phyloP scores from a whole-genome alignment of 164 flowering plant species.

The Saururus chinensis region DNA sequence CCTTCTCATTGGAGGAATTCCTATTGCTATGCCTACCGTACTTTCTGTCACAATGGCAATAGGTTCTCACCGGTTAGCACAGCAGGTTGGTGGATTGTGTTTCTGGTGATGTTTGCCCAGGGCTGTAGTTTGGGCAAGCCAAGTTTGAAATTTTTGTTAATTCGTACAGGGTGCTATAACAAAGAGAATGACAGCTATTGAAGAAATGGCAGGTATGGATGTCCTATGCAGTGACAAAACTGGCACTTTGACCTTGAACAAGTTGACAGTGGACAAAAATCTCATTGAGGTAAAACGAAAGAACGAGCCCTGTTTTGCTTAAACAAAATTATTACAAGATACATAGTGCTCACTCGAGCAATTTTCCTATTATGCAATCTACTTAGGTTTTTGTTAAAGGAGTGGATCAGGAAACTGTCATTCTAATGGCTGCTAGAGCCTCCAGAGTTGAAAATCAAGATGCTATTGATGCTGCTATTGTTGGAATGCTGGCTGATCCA shows the following conservation, averaged over 20 bases:
- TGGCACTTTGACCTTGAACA: constrained; percentile 82
- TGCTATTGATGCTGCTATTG: constrained; percentile 50
- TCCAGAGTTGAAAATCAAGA: constrained; percentile 48
- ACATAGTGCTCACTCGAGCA: neutral
- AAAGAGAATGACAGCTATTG: constrained; percentile 95
- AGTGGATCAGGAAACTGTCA: constrained; percentile 35
- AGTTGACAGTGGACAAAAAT: constrained; percentile 74
- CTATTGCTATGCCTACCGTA: constrained; percentile 78
- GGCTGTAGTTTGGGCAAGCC: neutral
- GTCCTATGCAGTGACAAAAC: constrained; percentile 94
- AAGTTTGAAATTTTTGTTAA: constrained; percentile 1
- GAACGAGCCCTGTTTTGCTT: neutral
- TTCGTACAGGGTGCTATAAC: constrained; percentile 79
- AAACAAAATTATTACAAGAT: too few relatives aligned
- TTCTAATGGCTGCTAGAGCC: constrained; percentile 51
- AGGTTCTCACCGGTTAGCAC: constrained; percentile 61
- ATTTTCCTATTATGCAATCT: neutral
- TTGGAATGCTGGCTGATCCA: constrained; percentile 55
- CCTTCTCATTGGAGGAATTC: constrained; percentile 65
- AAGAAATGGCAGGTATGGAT: constrained; percentile 98
- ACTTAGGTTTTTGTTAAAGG: constrained; percentile 52
- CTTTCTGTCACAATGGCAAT: constrained; percentile 73
- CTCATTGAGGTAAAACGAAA: constrained; percentile 62
- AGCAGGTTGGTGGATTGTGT: constrained; percentile 30
- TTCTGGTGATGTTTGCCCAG: neutral